Conservation (phyloP, 495 filamentous ascomycete genomes). For the Xylaria longipes region DNA sequence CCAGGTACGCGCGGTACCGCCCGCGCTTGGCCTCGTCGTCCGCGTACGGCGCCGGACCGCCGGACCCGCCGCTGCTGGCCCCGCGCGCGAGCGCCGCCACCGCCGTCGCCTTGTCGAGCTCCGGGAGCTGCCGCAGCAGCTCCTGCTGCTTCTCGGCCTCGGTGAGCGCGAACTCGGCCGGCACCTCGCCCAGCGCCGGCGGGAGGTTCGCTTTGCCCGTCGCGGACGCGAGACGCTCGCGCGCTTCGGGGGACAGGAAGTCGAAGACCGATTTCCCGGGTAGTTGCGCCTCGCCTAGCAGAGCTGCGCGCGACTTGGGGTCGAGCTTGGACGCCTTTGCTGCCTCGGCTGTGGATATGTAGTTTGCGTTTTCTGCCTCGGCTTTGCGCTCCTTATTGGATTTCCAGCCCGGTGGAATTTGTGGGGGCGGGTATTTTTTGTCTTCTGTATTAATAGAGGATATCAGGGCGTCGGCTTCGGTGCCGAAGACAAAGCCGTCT, state of each 20-base stretch:
- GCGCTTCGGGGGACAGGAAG: conserved; percentile 81
- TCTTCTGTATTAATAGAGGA: conserved; percentile 60
- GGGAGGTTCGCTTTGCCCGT: conserved; percentile 82
- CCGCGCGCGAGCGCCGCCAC: conserved; percentile 77
- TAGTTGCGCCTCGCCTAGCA: conserved; percentile 81
- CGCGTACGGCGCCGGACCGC: conserved; percentile 83
- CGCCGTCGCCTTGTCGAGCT: conserved; percentile 75
- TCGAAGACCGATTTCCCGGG: conserved; percentile 96
- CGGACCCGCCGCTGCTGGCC: conserved; percentile 65
- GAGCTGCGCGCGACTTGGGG: conserved; percentile 77
- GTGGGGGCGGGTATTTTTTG: conserved; percentile 76
- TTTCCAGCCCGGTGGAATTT: conserved; percentile 79
- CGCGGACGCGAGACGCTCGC: conserved; percentile 75
- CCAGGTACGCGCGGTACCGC: conserved; percentile 82
- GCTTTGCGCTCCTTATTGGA: conserved; percentile 62
- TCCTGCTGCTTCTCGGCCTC: conserved; percentile 65
- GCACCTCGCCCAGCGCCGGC: conserved; percentile 75
- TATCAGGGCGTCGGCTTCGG: conserved; percentile 57
- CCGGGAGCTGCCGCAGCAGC: conserved; percentile 68
- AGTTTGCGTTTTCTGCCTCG: conserved; percentile 48
- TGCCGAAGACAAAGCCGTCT: conserved; percentile 82
- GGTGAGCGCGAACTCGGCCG: conserved; percentile 64
- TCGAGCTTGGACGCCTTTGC: conserved; percentile 78
- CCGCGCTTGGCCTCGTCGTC: conserved; percentile 79
- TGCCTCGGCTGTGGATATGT: conserved; percentile 74